Evolutionary conservation across 257 asterid genomes (phyloP).

Genomic region (Verbascum thapsus): DNA sequence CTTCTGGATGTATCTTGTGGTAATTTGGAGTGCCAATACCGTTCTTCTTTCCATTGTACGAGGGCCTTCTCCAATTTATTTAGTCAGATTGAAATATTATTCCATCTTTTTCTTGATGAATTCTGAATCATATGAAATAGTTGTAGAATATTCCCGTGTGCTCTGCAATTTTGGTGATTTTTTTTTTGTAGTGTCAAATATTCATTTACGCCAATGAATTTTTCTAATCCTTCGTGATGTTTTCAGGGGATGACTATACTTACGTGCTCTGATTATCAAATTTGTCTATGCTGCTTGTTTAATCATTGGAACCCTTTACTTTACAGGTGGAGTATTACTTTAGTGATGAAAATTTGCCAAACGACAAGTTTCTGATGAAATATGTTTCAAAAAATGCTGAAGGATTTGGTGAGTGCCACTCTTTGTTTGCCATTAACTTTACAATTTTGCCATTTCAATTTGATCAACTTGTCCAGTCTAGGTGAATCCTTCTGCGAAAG

Average conservation of each 20-base stretch:
- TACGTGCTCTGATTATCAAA: background rate
- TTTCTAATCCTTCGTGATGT: conserved; percentile 5
- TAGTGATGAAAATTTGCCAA: conserved; percentile 84
- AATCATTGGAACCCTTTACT: conserved; percentile 3
- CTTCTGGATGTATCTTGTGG: background rate
- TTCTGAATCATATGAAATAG: conserved; percentile 1
- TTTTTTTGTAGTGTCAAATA: background rate
- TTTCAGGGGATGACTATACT: conserved; percentile 7
- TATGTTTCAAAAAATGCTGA: conserved; percentile 55
- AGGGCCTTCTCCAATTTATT: background rate
- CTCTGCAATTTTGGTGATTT: background rate
- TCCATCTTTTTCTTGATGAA: conserved; percentile 14
- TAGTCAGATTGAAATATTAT: background rate
- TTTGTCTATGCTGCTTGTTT: conserved; percentile 2
- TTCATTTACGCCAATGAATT: background rate
- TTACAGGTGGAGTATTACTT: conserved; percentile 94
- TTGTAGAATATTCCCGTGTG: background rate
- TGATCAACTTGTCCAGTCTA: background rate
- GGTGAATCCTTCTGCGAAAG: background rate
- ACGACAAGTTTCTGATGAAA: conserved; percentile 78
- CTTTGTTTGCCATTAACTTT: conserved; percentile 11
- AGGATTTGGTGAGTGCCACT: conserved; percentile 70
- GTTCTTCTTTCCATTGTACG: background rate
- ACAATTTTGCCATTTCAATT: background rate
- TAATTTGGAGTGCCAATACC: background rate